Evolutionary conservation across 2,329 filamentous ascomycete species (phyloP).

Genomic region (Cordyceps cicadae): DNA sequence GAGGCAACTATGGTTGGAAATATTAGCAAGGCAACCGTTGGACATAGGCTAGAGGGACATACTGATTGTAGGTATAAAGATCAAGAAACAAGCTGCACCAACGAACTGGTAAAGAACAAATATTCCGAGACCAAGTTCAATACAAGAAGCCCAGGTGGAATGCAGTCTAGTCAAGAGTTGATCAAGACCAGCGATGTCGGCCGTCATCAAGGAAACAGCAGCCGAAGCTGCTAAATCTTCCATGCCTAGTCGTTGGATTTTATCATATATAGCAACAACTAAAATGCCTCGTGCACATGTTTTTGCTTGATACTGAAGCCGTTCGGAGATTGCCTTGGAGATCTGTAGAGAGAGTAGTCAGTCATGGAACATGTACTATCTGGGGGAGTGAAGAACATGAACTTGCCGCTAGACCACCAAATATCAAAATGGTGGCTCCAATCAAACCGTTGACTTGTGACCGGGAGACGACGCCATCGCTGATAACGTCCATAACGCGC

Average conservation of each 20-base stretch:
- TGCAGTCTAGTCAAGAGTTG: neutral
- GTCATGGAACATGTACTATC: neutral
- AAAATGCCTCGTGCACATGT: neutral
- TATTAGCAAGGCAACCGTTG: neutral
- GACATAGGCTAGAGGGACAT: neutral
- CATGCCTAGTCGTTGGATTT: neutral
- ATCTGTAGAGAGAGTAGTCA: neutral
- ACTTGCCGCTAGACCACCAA: conserved; percentile 3
- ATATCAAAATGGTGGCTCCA: conserved; percentile 2
- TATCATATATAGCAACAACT: neutral
- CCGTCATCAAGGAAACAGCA: conserved; percentile 1
- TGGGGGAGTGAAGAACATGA: neutral
- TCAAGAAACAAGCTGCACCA: conserved; percentile 2
- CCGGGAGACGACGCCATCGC: neutral
- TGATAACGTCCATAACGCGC: neutral
- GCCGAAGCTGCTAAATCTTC: conserved; percentile 1
- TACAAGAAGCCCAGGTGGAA: neutral
- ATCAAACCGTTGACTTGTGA: neutral
- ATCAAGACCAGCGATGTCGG: neutral
- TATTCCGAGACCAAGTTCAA: conserved; percentile 6
- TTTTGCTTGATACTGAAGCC: neutral
- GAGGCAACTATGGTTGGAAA: neutral
- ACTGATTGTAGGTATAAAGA: neutral
- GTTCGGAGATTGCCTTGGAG: neutral
- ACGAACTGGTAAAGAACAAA: conserved; percentile 1